Evolutionary conservation across 2,329 filamentous ascomycete species (phyloP).

Genomic region (Emergomyces pasteurianus): DNA sequence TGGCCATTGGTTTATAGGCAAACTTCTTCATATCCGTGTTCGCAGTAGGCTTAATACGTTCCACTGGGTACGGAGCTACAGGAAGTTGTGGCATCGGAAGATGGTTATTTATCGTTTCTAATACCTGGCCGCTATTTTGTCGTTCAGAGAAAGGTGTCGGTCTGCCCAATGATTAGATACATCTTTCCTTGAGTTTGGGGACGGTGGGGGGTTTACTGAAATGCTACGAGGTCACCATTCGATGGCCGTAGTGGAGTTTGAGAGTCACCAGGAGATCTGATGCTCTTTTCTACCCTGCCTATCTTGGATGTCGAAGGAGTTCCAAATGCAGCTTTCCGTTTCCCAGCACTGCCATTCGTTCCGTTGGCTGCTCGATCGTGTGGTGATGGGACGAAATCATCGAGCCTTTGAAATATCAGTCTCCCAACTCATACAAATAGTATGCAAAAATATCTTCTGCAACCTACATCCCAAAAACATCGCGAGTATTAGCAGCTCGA

Average conservation of each 20-base stretch:
- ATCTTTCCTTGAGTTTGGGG: constrained; percentile 1
- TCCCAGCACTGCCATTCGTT: constrained; percentile 35
- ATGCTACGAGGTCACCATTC: constrained; percentile 15
- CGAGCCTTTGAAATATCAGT: constrained; percentile 38
- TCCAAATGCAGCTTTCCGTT: constrained; percentile 42
- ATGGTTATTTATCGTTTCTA: constrained; percentile 73
- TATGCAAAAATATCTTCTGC: background rate
- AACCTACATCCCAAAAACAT: constrained; percentile 70
- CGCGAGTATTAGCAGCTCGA: constrained; percentile 45
- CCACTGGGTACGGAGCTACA: constrained; percentile 57
- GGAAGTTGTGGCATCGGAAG: constrained; percentile 56
- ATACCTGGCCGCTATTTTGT: constrained; percentile 63
- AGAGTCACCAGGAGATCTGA: constrained; percentile 39
- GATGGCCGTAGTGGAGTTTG: constrained; percentile 26
- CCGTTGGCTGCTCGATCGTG: constrained; percentile 21
- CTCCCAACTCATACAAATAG: background rate
- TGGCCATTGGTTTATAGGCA: constrained; percentile 80
- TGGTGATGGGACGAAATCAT: constrained; percentile 54
- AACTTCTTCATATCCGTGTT: constrained; percentile 86
- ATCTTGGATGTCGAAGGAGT: constrained; percentile 33
- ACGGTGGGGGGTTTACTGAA: background rate
- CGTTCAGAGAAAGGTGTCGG: constrained; percentile 62
- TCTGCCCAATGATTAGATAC: constrained; percentile 15
- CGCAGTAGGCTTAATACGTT: constrained; percentile 72
- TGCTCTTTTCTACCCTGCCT: constrained; percentile 34